Percentiles rank a stretch among this genome's conserved stretches.
Conservation (phyloP, 371 early-diverging fungal genomes). For the Cokeromyces recurvatus region DNA sequence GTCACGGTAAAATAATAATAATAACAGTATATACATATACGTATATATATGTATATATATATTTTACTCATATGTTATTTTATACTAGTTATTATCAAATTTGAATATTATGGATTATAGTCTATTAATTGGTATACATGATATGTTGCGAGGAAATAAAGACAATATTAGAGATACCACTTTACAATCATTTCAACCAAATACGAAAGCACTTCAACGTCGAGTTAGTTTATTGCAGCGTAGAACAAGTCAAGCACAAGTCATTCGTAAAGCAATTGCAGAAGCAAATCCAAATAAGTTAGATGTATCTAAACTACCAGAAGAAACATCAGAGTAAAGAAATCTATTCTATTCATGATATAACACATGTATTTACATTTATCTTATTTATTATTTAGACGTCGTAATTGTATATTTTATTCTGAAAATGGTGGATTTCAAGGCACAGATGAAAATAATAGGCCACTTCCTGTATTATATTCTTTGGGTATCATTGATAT, state of each 20-base stretch:
- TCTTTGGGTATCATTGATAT: slow-evolving; percentile 97
- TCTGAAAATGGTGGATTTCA: slow-evolving; percentile 89
- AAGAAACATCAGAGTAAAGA: slow-evolving; percentile 44
- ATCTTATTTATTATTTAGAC: no score
- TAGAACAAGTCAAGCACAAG: slow-evolving; percentile 62
- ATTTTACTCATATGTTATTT: no score
- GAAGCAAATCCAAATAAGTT: slow-evolving; percentile 69
- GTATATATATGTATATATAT: slow-evolving; percentile 59
- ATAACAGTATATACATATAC: slow-evolving; percentile 13
- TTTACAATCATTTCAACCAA: slow-evolving; percentile 65
- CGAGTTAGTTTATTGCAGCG: slow-evolving; percentile 38
- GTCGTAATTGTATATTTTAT: slow-evolving; percentile 78
- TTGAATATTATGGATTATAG: slow-evolving; percentile 89
- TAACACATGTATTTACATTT: no score
- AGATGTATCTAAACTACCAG: slow-evolving; percentile 51
- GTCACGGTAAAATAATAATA: slow-evolving; percentile 47
- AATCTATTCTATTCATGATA: neutral
- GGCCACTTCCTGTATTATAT: slow-evolving; percentile 72
- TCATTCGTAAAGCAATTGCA: slow-evolving; percentile 68
- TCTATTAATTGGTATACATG: slow-evolving; percentile 89
- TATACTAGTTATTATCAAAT: slow-evolving; percentile 84
- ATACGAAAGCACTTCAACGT: slow-evolving; percentile 49
- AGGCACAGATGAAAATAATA: slow-evolving; percentile 73
- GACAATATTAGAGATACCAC: slow-evolving; percentile 86
- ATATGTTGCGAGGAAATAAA: slow-evolving; percentile 79